Evolutionary conservation across 2,329 filamentous ascomycete genomes (phyloP), one percentile per base, ranked within the genome.

Genomic region (Colletotrichum australisinense): DNA sequence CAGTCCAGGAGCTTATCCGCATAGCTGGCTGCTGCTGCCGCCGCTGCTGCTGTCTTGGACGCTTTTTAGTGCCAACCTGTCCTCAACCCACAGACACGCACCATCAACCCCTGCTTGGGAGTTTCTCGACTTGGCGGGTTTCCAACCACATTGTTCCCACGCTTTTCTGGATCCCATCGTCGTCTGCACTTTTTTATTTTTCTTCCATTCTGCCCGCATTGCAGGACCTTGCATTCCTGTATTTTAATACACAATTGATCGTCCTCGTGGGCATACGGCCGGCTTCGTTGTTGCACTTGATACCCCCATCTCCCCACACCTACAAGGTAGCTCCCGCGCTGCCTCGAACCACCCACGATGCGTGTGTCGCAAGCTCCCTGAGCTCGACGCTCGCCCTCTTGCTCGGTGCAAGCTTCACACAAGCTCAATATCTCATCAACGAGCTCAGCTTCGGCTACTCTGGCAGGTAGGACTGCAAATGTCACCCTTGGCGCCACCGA

Each of bases 361-460:
- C 87, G 86, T 81, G 78, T 75, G 57, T 67, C 72, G 63, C 71
- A 67, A 72, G 71, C 74, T 74, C 67, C n/a, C 64, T 71, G 74
- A 64, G 74, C 59, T 80, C 83, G 68, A 77, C 83, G 67, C 77
- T 86, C 75, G 81, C 83, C 74, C 79, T 84, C 67, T 80, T 86
- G 76, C 81, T 89, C 74, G 84, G 83, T 75, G 84, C 85, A 69
- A 80, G 85, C 78, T 77, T 89, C 67, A 87, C 88, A 46, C 87
- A 89, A 66, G 92, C 92, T 46, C 90, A 93, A 78, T 91, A 90
- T 77, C 85, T 94, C 67, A 89, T 94, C 79, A 92, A 91, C 76
- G 91, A 92, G 78, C 88, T 95, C 62, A 95, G 93, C 81, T 97
- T 97, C 81, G 95, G 95, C 49, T 89, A 93, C 79, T 88, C 89